phyloP scores from a whole-genome alignment of 2,329 filamentous ascomycete genomes.

The Knufia fluminis region DNA sequence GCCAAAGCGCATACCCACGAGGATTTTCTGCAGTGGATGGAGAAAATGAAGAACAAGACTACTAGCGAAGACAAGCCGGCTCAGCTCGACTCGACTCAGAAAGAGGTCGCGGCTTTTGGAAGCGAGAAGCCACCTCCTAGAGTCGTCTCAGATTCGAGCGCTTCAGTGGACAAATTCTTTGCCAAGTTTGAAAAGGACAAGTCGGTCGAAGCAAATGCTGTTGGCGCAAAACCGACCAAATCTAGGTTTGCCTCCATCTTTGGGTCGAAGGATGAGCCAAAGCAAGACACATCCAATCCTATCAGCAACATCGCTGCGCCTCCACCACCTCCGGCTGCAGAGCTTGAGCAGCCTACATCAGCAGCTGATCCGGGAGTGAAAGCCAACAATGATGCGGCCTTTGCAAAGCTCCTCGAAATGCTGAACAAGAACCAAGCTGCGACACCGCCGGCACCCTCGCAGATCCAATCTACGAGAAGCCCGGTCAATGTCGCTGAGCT shows the following conservation, averaged over 20 bases:
- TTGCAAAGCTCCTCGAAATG: slow-evolving; percentile 73
- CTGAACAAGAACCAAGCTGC: slow-evolving; percentile 50
- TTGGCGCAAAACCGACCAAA: slow-evolving; percentile 54
- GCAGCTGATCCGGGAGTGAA: slow-evolving; percentile 56
- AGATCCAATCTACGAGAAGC: slow-evolving; percentile 1
- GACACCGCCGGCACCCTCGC: slow-evolving; percentile 31
- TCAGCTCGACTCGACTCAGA: slow-evolving; percentile 24
- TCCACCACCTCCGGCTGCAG: slow-evolving; percentile 29
- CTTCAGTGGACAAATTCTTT: slow-evolving; percentile 24
- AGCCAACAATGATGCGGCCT: slow-evolving; percentile 50
- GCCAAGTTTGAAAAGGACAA: slow-evolving; percentile 19
- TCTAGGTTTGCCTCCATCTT: slow-evolving; percentile 85
- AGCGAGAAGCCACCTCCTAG: slow-evolving; percentile 29
- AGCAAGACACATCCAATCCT: slow-evolving; percentile 21
- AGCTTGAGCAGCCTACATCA: slow-evolving; percentile 11
- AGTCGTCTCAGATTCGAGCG: slow-evolving; percentile 18
- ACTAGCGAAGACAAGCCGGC: slow-evolving; percentile 36
- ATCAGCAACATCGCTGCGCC: slow-evolving; percentile 24
- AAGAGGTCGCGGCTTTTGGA: slow-evolving; percentile 32
- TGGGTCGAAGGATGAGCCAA: slow-evolving; percentile 35
- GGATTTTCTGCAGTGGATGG: slow-evolving; percentile 92
- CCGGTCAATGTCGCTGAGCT: slow-evolving; percentile 4
- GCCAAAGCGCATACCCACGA: slow-evolving; percentile 69
- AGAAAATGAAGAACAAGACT: slow-evolving; percentile 58
- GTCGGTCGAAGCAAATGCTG: slow-evolving; percentile 32